Evolutionary conservation across 2,329 filamentous ascomycete genomes (phyloP), one percentile per base, ranked within the genome.

Genomic region (Diaporthe citri): DNA sequence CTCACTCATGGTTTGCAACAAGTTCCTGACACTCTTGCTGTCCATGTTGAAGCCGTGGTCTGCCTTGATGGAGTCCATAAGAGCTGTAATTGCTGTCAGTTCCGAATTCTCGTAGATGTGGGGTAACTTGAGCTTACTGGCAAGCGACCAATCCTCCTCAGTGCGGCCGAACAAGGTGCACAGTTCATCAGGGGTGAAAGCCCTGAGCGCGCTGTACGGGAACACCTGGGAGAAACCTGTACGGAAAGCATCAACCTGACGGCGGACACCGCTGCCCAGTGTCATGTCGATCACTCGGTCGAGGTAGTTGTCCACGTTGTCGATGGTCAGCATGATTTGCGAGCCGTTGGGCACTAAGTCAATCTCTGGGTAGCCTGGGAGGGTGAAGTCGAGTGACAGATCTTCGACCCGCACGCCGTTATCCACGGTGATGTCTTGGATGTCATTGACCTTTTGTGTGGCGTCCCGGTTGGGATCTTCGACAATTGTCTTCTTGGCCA

Each of bases 31-130:
- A 81, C 94, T 98, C 86, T 93, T 94, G 88, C 96, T 98, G 82
- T 99, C 97, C 91, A 99, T 97, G 80, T 98, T 99, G 87, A 95
- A 99, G 12, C 97, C 97, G 82, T 99, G 97, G 80, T 99, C 97
- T 39, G 97, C 97, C 86, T 99, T 99, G 86, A 99, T 96, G 0
- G 96, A 98, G 82, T 99, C 97, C 91, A 97, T 97, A 55, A 99
- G 91, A 75, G 97, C 95, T 97, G 76, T 31, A 78, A 80, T 77
- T 81, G 79, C 55, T 77, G 52, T 75, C 2, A 28, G 51, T 34
- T 57, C 48, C 52, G 7, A 22, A 12, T 41, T 17, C 8, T 22
- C 7, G 31, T 22, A 43, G 1, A 10, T 56, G 20, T 1, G 10
- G 4, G 66, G 31, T 36, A 48, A 25, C 1, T 55, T 41, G 31